Percentiles rank a stretch among this genome's conserved stretches.
phyloP scores from a whole-genome alignment of 169 alveolate species.

The Blepharisma undulans region DNA sequence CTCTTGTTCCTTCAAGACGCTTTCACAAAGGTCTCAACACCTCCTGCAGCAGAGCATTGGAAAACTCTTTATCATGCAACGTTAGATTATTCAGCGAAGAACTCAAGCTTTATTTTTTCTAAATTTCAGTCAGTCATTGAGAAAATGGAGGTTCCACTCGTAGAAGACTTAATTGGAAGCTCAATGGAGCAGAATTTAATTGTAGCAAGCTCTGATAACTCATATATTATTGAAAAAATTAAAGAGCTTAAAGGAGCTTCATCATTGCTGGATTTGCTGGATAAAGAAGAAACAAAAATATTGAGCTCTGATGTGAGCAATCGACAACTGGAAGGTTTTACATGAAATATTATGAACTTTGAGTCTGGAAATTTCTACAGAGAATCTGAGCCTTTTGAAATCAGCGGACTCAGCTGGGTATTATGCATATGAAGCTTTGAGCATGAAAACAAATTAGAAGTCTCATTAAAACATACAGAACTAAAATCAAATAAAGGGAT shows the following conservation, averaged over 20 bases:
- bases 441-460: slow-evolving; percentile 27
- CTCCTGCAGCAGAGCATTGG: not conserved
- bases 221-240: not conserved
- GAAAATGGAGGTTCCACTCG: not conserved
- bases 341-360: not conserved
- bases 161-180: not conserved
- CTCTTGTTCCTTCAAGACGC: slow-evolving; percentile 17
- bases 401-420: not conserved
- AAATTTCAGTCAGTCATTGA: not conserved
- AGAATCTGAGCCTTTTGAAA: slow-evolving; percentile 10
- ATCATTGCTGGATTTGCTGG: not conserved
- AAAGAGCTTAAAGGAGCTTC: not conserved
- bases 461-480: slow-evolving; percentile 23
- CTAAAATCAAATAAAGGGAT: not conserved
- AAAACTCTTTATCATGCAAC: not conserved
- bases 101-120: not conserved
- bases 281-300: not conserved
- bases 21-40: not conserved
- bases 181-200: not conserved
- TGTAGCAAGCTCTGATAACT: not conserved
- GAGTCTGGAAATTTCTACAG: slow-evolving; percentile 20
- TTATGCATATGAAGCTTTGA: slow-evolving; percentile 33
- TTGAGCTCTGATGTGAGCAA: not conserved
- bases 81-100: not conserved
- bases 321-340: not conserved